These are phyloP conservation scores for Erysiphe pulchra DNA, from an alignment of 2,329 filamentous ascomycete species.

Conservation along the genomic window DNA sequence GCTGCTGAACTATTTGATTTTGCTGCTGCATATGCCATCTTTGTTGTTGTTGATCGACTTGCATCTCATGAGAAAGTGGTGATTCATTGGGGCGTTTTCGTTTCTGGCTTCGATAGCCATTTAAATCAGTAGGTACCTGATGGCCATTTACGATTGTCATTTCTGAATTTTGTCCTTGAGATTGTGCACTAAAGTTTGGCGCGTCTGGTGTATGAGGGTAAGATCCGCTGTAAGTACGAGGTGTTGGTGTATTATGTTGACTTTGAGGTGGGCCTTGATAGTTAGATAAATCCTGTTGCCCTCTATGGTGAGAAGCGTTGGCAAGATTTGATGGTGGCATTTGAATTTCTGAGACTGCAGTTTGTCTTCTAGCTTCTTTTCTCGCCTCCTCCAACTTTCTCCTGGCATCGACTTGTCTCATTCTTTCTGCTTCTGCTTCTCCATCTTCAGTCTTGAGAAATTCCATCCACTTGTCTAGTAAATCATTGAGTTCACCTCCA, in stretches of 20 bases:
- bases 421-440: slow-evolving; percentile 12
- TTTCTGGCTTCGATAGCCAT: slow-evolving; percentile 10
- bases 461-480: slow-evolving; percentile 12
- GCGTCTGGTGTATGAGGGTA: slow-evolving; percentile 1
- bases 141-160: slow-evolving; percentile 8
- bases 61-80: slow-evolving; percentile 7
- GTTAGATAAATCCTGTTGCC: slow-evolving; percentile 3
- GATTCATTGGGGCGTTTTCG: slow-evolving; percentile 9
- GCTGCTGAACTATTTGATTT: slow-evolving; percentile 4
- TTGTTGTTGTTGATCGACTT: slow-evolving; percentile 5
- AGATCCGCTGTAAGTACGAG: slow-evolving; percentile 4
- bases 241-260: neutral
- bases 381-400: slow-evolving; percentile 12
- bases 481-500: slow-evolving; percentile 11
- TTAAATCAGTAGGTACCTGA: slow-evolving; percentile 4
- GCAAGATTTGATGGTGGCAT: neutral
- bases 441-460: slow-evolving; percentile 13
- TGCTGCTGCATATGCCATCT: neutral
- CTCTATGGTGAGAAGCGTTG: neutral
- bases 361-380: slow-evolving; percentile 11
- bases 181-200: neutral
- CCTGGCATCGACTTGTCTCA: slow-evolving; percentile 12
- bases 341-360: slow-evolving; percentile 11
- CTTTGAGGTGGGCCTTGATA: neutral
- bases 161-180: slow-evolving; percentile 4